These are phyloP conservation scores for Byssothecium circinans DNA, from an alignment of 2,329 filamentous ascomycete genomes.

Conservation along the genomic window DNA sequence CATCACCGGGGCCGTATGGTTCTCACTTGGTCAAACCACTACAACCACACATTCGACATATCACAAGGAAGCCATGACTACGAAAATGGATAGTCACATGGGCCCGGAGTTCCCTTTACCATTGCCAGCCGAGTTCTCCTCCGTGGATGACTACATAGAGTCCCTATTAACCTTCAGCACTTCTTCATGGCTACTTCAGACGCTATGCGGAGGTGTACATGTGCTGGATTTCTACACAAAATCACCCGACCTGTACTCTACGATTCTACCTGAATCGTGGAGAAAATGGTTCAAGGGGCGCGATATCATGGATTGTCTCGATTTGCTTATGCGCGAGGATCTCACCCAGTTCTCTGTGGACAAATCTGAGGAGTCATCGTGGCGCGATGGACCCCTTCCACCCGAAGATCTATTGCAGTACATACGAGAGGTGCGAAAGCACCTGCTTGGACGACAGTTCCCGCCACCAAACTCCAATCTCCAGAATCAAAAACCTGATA, in stretches of 20 bases:
- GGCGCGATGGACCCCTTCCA: constrained; percentile 49
- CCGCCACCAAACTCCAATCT: constrained; percentile 25
- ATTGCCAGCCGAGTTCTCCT: constrained; percentile 68
- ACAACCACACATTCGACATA: too few species aligned
- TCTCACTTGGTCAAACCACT: too few species aligned
- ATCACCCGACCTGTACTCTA: constrained; percentile 78
- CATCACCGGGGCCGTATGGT: too few species aligned
- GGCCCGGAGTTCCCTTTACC: constrained; percentile 62
- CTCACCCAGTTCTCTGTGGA: constrained; percentile 48
- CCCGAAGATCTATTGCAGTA: constrained; percentile 68
- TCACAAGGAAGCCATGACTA: too few species aligned
- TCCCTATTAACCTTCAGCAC: constrained; percentile 76
- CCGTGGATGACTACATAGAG: constrained; percentile 75
- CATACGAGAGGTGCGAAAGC: constrained; percentile 68
- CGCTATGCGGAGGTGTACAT: constrained; percentile 94
- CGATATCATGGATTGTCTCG: constrained; percentile 74
- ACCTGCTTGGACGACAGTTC: constrained; percentile 68
- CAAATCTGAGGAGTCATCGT: constrained; percentile 31
- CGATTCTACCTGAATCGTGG: constrained; percentile 79
- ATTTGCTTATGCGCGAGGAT: constrained; percentile 79
- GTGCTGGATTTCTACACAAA: constrained; percentile 94
- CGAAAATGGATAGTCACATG: constrained; percentile 41
- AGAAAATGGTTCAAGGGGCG: constrained; percentile 71
- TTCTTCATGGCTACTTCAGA: constrained; percentile 75
- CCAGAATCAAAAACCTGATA: constrained; percentile 51